Conservation (phyloP, 2,329 filamentous ascomycete genomes). For the Alternaria atra region DNA sequence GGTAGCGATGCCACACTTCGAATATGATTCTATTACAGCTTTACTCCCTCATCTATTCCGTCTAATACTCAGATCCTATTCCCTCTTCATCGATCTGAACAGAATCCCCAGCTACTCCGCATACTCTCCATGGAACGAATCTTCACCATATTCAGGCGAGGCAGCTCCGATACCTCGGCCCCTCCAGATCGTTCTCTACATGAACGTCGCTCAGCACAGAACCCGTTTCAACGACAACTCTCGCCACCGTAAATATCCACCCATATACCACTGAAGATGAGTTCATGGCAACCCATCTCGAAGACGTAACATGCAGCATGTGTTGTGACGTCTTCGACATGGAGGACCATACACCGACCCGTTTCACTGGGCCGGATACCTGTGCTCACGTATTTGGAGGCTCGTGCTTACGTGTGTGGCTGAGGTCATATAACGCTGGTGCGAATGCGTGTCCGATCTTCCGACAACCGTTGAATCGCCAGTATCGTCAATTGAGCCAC, state of each 20-base stretch:
- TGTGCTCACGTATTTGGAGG: background rate
- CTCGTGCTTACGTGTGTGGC: background rate
- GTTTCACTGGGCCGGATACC: background rate
- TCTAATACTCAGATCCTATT: background rate
- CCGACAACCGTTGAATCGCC: background rate
- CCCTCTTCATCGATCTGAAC: background rate
- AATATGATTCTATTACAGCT: background rate
- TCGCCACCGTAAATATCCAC: background rate
- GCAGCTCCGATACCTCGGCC: background rate
- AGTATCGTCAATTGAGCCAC: too few relatives aligned
- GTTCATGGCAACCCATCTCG: background rate
- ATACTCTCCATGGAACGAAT: background rate
- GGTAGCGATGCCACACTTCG: background rate
- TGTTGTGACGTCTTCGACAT: background rate
- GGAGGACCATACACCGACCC: background rate
- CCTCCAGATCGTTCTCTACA: background rate
- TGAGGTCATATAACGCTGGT: background rate
- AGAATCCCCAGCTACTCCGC: background rate
- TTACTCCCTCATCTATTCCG: background rate
- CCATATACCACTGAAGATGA: background rate
- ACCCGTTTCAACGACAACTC: background rate
- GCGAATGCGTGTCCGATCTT: background rate
- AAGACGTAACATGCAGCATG: background rate
- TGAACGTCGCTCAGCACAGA: background rate
- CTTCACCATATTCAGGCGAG: background rate